phyloP scores from a whole-genome alignment of 768 basidiomycete species.

The Coprinopsis marcescibilis region DNA sequence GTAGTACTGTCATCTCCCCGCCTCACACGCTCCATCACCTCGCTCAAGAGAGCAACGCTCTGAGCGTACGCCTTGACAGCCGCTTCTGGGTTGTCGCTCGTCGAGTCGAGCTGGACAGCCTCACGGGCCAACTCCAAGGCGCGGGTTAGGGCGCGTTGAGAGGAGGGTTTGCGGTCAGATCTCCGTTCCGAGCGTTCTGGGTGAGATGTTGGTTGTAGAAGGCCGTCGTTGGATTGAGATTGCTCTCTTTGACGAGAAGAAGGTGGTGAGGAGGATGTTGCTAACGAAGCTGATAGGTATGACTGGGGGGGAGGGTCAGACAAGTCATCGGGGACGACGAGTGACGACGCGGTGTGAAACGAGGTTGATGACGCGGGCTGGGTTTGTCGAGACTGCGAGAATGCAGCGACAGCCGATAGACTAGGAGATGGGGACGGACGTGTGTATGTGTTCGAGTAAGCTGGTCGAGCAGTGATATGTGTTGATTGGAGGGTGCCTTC shows the following conservation, averaged over 20 bases:
- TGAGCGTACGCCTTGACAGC: conserved; percentile 87
- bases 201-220: conserved; percentile 19
- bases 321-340: conserved; percentile 42
- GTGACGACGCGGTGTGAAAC: conserved; percentile 22
- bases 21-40: conserved; percentile 90
- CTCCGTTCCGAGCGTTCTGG: conserved; percentile 27
- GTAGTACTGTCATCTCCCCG: conserved; percentile 80
- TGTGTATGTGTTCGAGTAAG: conserved; percentile 32
- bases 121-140: conserved; percentile 86
- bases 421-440: conserved; percentile 39
- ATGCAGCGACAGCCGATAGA: conserved; percentile 54
- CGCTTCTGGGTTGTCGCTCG: conserved; percentile 82
- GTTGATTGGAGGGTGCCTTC: conserved; percentile 18
- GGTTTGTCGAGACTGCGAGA: conserved; percentile 46
- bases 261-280: conserved; percentile 18
- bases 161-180: conserved; percentile 61
- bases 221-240: conserved; percentile 19
- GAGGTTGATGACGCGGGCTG: conserved; percentile 20
- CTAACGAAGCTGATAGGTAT: conserved; percentile 35
- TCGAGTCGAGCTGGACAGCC: conserved; percentile 83
- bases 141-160: conserved; percentile 77
- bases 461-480: conserved; percentile 21
- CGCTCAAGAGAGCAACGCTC: conserved; percentile 80
- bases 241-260: conserved; percentile 15
- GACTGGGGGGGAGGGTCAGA: conserved; percentile 56